phyloP scores from a whole-genome alignment of 306 rosid species.

The Gastrolobium bilobum region DNA sequence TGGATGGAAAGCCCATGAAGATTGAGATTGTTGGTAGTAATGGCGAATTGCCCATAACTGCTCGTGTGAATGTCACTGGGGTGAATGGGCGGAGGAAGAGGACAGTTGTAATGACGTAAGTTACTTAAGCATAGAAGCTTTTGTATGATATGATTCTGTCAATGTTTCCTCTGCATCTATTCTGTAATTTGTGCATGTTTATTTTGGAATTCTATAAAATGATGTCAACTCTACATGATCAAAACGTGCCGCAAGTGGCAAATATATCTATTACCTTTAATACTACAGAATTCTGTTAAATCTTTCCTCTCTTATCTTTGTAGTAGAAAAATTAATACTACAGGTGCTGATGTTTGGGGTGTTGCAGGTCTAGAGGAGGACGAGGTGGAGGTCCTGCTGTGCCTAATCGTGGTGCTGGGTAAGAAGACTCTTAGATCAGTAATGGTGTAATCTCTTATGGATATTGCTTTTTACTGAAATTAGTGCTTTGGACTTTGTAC shows the following conservation, averaged over 20 bases:
- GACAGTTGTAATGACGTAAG: slow-evolving; percentile 88
- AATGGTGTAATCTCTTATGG: not conserved
- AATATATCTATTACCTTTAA: not conserved
- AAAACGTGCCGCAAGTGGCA: not conserved
- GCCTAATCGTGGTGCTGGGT: slow-evolving; percentile 73
- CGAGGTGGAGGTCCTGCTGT: slow-evolving; percentile 58
- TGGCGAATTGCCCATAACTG: slow-evolving; percentile 72
- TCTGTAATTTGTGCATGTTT: not conserved
- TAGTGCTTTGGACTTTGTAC: not conserved
- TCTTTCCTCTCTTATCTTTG: not conserved
- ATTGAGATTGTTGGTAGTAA: slow-evolving; percentile 84
- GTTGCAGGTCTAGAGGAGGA: slow-evolving; percentile 72
- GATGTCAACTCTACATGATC: not conserved
- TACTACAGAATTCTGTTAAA: not conserved
- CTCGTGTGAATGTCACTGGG: slow-evolving; percentile 90
- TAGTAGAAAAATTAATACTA: not conserved
- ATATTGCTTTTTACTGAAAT: not conserved
- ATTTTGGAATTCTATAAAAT: not conserved
- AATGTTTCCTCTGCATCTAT: not conserved
- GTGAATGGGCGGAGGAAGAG: slow-evolving; percentile 82
- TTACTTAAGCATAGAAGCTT: slow-evolving; percentile 6
- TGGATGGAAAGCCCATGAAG: slow-evolving; percentile 98
- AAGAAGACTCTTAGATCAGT: slow-evolving; percentile 47
- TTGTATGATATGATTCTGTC: not conserved
- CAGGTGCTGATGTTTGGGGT: slow-evolving; percentile 37